phyloP scores from a whole-genome alignment of 306 rosid species.

The Oxytropis ochrocephala region DNA sequence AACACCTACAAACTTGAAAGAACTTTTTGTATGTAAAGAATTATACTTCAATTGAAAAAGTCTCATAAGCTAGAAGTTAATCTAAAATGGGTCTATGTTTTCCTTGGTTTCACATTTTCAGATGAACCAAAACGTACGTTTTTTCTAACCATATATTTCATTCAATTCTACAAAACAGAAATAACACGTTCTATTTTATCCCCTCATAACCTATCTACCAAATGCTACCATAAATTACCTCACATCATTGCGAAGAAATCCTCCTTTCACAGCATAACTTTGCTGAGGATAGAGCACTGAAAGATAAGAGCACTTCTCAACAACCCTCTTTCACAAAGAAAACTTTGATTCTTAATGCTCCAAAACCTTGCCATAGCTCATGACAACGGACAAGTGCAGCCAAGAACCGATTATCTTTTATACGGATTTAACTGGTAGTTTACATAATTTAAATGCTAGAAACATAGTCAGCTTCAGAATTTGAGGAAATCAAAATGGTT shows the following conservation, averaged over 20 bases:
- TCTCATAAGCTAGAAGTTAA: background rate
- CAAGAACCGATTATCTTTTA: conserved; percentile 30
- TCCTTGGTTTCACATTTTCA: background rate
- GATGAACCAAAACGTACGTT: background rate
- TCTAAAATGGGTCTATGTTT: background rate
- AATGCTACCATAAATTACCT: conserved; percentile 43
- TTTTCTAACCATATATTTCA: background rate
- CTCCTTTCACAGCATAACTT: conserved; percentile 83
- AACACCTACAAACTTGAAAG: background rate
- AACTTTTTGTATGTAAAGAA: background rate
- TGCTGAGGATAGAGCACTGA: conserved; percentile 64
- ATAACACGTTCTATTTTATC: background rate
- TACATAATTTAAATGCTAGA: no score
- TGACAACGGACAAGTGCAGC: conserved; percentile 66
- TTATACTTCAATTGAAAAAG: background rate
- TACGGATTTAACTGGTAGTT: no score
- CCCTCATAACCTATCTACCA: background rate
- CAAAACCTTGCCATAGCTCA: conserved; percentile 62
- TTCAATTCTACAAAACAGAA: no score
- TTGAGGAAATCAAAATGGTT: no score
- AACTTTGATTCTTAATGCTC: conserved; percentile 36
- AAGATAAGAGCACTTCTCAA: conserved; percentile 28
- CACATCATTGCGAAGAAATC: conserved; percentile 53
- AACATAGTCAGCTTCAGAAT: no score
- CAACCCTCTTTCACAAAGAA: conserved; percentile 37